Evolutionary conservation across 352 stramenopile species (phyloP).

Genomic region (Globisporangium nodosum): DNA sequence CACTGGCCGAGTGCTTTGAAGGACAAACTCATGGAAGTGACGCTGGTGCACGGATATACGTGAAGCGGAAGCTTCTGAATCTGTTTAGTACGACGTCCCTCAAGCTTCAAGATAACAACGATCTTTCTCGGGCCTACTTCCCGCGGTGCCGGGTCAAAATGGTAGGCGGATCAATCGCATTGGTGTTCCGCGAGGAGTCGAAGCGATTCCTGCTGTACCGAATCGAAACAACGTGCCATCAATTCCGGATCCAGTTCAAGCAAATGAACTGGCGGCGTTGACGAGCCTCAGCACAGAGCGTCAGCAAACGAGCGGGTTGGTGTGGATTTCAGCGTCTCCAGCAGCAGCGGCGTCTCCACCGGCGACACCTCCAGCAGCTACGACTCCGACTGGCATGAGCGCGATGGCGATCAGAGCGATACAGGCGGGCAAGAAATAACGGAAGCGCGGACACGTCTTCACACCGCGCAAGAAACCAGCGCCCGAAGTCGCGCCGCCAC

Average conservation of each 20-base stretch:
- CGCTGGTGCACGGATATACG: slow-evolving; percentile 70
- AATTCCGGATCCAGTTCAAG: slow-evolving; percentile 82
- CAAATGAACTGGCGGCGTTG: slow-evolving; percentile 77
- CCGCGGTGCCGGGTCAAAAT: slow-evolving; percentile 85
- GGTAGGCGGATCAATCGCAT: slow-evolving; percentile 76
- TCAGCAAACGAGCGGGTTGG: too few species aligned
- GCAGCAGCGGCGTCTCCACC: too few species aligned
- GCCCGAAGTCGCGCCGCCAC: too few species aligned
- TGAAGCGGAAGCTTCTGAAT: slow-evolving; percentile 87
- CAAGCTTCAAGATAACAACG: slow-evolving; percentile 70
- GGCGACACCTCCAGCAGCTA: too few species aligned
- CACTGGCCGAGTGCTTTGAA: slow-evolving; percentile 76
- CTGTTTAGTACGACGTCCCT: slow-evolving; percentile 82
- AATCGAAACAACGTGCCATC: slow-evolving; percentile 91
- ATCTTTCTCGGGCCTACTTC: slow-evolving; percentile 81
- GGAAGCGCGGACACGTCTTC: too few species aligned
- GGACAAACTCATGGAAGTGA: slow-evolving; percentile 84
- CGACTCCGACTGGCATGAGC: too few species aligned
- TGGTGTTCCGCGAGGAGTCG: slow-evolving; percentile 84
- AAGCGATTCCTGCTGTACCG: slow-evolving; percentile 85
- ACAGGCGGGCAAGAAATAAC: too few species aligned
- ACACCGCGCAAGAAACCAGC: too few species aligned
- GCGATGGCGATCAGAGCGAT: too few species aligned
- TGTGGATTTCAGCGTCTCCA: too few species aligned
- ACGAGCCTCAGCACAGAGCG: slow-evolving; percentile 63